These are phyloP conservation scores for Stentor roeselii DNA, from an alignment of 73 alveolate species.

Conservation along the genomic window DNA sequence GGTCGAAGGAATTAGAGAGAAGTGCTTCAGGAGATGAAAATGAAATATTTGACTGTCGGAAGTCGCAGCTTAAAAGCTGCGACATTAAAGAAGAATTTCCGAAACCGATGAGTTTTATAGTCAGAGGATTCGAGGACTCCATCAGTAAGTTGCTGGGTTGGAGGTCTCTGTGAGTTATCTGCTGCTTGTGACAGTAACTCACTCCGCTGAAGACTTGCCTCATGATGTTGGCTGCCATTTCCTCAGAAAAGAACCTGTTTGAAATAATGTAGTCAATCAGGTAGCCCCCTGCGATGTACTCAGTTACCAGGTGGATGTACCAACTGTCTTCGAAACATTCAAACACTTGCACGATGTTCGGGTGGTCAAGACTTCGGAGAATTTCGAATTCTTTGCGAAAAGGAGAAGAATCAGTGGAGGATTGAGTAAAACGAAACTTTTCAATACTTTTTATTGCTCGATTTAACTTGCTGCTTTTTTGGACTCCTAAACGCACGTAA, in stretches of 20 bases:
- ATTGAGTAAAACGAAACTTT: background rate
- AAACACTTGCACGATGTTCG: background rate
- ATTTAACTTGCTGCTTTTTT: too few relatives aligned
- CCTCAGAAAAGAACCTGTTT: background rate
- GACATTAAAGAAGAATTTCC: background rate
- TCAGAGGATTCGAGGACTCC: background rate
- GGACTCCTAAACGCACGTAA: background rate
- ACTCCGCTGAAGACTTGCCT: background rate
- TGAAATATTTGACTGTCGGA: background rate
- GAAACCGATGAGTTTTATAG: background rate
- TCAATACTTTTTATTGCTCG: background rate
- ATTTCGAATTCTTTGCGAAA: background rate
- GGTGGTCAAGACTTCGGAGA: background rate
- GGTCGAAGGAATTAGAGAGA: too few relatives aligned
- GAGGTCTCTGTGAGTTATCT: background rate
- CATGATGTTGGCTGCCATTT: background rate
- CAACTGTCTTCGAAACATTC: background rate
- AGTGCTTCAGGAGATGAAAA: background rate
- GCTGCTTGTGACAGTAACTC: background rate
- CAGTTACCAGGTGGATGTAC: background rate
- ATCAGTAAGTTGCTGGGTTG: background rate
- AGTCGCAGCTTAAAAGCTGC: too few relatives aligned
- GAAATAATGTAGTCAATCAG: background rate
- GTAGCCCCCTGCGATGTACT: background rate
- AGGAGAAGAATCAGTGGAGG: background rate